Base-by-base conservation (phyloP, 2,329 filamentous ascomycete genomes). In the Exophiala bonariae region DNA sequence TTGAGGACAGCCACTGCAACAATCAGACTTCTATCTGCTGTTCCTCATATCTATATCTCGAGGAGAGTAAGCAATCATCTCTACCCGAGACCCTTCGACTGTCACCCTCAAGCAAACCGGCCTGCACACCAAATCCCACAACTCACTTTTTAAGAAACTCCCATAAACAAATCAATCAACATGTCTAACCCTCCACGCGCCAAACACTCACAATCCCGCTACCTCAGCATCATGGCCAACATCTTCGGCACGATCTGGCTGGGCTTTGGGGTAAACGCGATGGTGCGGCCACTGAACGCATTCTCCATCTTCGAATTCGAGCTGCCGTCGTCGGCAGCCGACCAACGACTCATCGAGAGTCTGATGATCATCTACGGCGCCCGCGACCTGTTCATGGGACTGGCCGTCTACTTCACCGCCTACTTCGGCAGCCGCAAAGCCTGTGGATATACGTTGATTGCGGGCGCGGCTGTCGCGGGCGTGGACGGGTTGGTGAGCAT, bases 311-410 rank as follows among this genome's bases (percentile, higher is more conserved):
- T 80, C 59, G 77, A 65, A 39, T 64, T 64, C 37, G 50, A 62
- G 0, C 56, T 59, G 0, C 68, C 72, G 5, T 41, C 58, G 3
- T 52, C 61, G 3, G 51, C 61, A 3, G 37, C 61, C 2, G 69
- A 73, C 14, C 60, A 62, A 38, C 59, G 65, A 7, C 49, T 76
- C n/a, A 63, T 77, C 45, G 62, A 46, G 26, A 35, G 16, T 4
- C 14, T 46, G 11, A 44, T 50, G 3, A 38, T 47, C 23, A 59
- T 78, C 28, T 79, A 76, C 57, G 75, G 75, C 1, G 67, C 64
- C 3, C 66, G 77, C 9, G 74, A 80, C 50, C 59, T 78, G 13
- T 79, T 76, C 62, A 74, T 77, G 63, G 75, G 71, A 6, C 20
- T 66, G 2, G 63, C 69, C 2, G 65, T 74, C 16, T 65, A 63